These are phyloP conservation scores for Hymenoscyphus fructigenus DNA, from an alignment of 2,329 filamentous ascomycete species.

Conservation along the genomic window DNA sequence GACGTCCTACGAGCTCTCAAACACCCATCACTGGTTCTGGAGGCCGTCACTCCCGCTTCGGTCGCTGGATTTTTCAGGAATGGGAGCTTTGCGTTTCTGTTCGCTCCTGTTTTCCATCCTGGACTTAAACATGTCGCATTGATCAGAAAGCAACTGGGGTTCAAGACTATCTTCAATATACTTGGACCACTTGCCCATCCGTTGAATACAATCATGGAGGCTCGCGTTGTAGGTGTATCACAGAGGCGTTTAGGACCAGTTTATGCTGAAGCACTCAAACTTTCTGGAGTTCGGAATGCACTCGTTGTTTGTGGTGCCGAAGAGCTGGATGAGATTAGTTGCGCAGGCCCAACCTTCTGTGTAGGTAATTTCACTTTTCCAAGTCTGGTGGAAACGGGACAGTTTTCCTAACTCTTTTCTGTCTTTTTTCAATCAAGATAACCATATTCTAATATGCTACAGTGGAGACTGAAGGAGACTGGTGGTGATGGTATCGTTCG, in stretches of 20 bases:
- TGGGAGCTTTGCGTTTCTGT: conserved; percentile 93
- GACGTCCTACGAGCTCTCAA: conserved; percentile 79
- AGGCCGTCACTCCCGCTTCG: conserved; percentile 69
- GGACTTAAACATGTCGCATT: conserved; percentile 88
- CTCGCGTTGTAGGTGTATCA: conserved; percentile 91
- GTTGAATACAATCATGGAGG: conserved; percentile 82
- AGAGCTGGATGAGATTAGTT: conserved; percentile 93
- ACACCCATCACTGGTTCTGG: conserved; percentile 71
- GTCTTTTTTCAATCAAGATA: background rate
- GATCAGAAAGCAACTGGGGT: conserved; percentile 83
- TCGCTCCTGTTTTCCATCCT: conserved; percentile 93
- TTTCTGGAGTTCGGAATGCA: conserved; percentile 79
- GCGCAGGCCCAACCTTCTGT: conserved; percentile 83
- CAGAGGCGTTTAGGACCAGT: conserved; percentile 82
- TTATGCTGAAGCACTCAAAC: conserved; percentile 79
- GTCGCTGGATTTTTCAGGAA: conserved; percentile 70
- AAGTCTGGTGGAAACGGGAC: too few species aligned
- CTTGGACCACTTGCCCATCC: conserved; percentile 92
- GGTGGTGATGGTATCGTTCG: conserved; percentile 42
- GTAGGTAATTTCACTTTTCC: conserved; percentile 69
- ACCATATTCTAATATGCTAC: background rate
- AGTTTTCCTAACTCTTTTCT: conserved; percentile 37
- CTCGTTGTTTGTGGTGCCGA: conserved; percentile 91
- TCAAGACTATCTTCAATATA: conserved; percentile 97
- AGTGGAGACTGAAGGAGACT: background rate